These are phyloP conservation scores for Chlorella sp. DNA, from an alignment of 139 green algal species.

Conservation along the genomic window DNA sequence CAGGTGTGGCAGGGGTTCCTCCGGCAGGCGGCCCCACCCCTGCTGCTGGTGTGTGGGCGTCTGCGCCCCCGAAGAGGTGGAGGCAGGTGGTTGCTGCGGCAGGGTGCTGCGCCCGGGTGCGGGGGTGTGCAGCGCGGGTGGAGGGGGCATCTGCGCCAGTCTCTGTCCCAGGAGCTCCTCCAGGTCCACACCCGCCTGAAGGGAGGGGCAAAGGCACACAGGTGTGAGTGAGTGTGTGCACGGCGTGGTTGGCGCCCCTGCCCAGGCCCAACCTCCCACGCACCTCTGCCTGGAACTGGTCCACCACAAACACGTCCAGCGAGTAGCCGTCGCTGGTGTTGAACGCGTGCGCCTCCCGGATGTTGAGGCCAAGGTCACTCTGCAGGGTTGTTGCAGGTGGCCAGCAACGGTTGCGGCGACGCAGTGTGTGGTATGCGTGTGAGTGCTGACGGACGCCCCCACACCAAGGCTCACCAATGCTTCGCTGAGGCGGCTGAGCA, in stretches of 20 bases:
- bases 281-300: constrained; percentile 32
- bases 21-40: neutral
- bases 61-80: too few relatives aligned
- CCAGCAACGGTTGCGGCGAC: neutral
- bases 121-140: constrained; percentile 10
- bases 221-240: neutral
- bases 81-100: constrained; percentile 4
- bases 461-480: constrained; percentile 54
- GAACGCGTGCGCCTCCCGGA: constrained; percentile 97
- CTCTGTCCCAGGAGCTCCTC: constrained; percentile 73
- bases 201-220: neutral
- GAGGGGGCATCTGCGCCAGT: constrained; percentile 69
- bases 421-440: neutral
- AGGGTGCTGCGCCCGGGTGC: neutral
- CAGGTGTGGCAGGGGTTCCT: neutral
- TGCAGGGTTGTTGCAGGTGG: constrained; percentile 22
- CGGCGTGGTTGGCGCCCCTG: neutral
- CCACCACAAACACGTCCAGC: constrained; percentile 97
- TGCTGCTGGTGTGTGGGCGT: too few relatives aligned
- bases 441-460: neutral
- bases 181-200: constrained; percentile 28
- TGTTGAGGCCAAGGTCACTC: constrained; percentile 93
- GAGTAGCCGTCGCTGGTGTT: constrained; percentile 90
- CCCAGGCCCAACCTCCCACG: constrained; percentile 7
- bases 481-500: constrained; percentile 81